Percentiles rank a stretch among this genome's conserved stretches.
Conservation (phyloP, 2,329 filamentous ascomycete genomes). For the Ascochyta fabae region DNA sequence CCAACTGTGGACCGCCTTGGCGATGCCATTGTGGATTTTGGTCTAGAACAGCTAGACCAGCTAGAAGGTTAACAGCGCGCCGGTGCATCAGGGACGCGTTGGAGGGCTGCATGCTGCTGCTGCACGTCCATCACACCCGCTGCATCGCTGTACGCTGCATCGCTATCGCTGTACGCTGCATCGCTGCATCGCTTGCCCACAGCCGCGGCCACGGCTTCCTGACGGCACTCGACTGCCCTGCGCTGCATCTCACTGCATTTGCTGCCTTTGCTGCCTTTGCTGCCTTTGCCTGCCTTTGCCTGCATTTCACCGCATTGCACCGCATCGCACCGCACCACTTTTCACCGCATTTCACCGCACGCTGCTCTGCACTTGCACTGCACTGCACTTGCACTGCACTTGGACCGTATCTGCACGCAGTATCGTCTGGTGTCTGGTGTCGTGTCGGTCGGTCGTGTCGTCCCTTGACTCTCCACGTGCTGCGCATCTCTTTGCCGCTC, state of each 20-base stretch:
- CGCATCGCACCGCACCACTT: too few relatives aligned
- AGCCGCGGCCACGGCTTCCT: neutral
- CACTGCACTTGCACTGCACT: neutral
- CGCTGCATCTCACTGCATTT: too few relatives aligned
- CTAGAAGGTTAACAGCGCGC: too few relatives aligned
- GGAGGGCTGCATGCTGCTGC: conserved; percentile 7
- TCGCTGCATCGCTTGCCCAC: neutral
- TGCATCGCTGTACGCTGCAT: neutral
- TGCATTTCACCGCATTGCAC: neutral
- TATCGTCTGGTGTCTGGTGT: neutral
- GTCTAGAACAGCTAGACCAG: conserved; percentile 1
- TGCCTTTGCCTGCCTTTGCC: neutral
- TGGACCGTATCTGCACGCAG: neutral
- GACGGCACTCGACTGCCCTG: too few relatives aligned
- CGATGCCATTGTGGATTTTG: conserved; percentile 8
- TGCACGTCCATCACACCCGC: neutral
- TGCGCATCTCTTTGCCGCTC: neutral
- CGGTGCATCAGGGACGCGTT: conserved; percentile 11
- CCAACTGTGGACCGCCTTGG: conserved; percentile 9
- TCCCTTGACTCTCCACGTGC: neutral
- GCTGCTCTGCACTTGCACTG: neutral
- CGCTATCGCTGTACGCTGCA: neutral
- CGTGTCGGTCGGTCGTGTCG: neutral
- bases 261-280: too few relatives aligned
- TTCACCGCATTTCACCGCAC: too few relatives aligned